phyloP scores from a whole-genome alignment of 805 yeast genomes.

The Metschnikowia gelsemii region DNA sequence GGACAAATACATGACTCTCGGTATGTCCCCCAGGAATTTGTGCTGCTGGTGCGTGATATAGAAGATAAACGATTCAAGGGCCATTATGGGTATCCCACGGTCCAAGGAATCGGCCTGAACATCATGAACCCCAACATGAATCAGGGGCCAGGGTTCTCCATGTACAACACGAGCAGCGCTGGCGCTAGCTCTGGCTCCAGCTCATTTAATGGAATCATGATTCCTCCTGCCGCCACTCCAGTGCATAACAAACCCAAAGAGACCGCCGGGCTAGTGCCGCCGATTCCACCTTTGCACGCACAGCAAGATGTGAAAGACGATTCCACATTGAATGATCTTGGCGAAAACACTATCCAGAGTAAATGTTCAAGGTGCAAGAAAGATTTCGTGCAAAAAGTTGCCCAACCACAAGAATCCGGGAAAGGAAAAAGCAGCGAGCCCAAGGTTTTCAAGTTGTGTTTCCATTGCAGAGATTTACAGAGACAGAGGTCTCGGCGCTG shows the following conservation, averaged over 20 bases:
- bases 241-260: slow-evolving; percentile 13
- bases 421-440: slow-evolving; percentile 36
- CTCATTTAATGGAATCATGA: slow-evolving; percentile 9
- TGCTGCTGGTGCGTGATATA: slow-evolving; percentile 13
- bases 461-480: slow-evolving; percentile 64
- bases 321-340: slow-evolving; percentile 6
- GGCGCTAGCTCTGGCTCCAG: slow-evolving; percentile 12
- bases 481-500: slow-evolving; percentile 62
- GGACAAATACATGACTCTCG: slow-evolving; percentile 17
- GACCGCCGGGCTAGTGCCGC: slow-evolving; percentile 23
- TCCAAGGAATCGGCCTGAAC: neutral
- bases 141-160: neutral
- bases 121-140: neutral
- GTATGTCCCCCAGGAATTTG: slow-evolving; percentile 18
- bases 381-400: slow-evolving; percentile 47
- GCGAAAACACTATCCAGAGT: slow-evolving; percentile 15
- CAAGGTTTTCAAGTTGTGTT: slow-evolving; percentile 54
- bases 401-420: slow-evolving; percentile 30
- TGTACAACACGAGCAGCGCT: slow-evolving; percentile 10
- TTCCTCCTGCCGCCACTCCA: slow-evolving; percentile 9
- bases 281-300: slow-evolving; percentile 45
- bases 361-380: slow-evolving; percentile 61
- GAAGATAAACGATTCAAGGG: slow-evolving; percentile 19
- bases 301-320: slow-evolving; percentile 35
- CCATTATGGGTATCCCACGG: slow-evolving; percentile 14